Percentiles rank a stretch among this genome's conserved stretches.
These are phyloP conservation scores for Globisporangium spiculum DNA, from an alignment of 352 stramenopile species.

Conservation along the genomic window DNA sequence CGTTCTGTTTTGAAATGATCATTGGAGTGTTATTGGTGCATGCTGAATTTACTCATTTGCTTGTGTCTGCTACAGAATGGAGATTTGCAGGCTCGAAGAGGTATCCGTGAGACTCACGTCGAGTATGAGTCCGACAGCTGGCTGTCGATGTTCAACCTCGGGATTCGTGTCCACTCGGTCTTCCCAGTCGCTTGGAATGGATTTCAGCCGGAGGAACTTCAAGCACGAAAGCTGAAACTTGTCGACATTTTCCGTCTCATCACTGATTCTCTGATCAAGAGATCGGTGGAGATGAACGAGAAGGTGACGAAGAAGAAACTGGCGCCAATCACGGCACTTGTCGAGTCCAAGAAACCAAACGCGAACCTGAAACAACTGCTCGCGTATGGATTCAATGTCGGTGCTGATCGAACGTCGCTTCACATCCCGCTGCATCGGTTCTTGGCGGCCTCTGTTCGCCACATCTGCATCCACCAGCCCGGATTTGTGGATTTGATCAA, in stretches of 20 bases:
- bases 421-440: conserved; percentile 86
- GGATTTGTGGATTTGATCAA: conserved; percentile 49
- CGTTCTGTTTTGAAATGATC: background rate
- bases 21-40: too few species aligned
- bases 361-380: conserved; percentile 19
- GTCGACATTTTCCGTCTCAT: conserved; percentile 50
- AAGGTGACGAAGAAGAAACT: conserved; percentile 52
- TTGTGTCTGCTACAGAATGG: conserved; percentile 42
- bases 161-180: conserved; percentile 82
- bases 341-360: conserved; percentile 16
- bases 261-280: conserved; percentile 36
- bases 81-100: conserved; percentile 66
- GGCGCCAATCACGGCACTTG: conserved; percentile 31
- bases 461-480: conserved; percentile 57
- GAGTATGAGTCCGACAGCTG: conserved; percentile 89
- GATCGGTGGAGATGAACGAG: conserved; percentile 48
- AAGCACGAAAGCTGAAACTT: conserved; percentile 27
- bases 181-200: conserved; percentile 80
- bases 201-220: conserved; percentile 42
- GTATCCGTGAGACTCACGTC: conserved; percentile 73
- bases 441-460: conserved; percentile 62
- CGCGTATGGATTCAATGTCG: conserved; percentile 70
- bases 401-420: conserved; percentile 56
- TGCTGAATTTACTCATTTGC: background rate
- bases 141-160: conserved; percentile 88